Percentiles rank a stretch among this genome's conserved stretches.
Conservation (phyloP, 2,329 filamentous ascomycete genomes). For the Aspergillus neoniger region DNA sequence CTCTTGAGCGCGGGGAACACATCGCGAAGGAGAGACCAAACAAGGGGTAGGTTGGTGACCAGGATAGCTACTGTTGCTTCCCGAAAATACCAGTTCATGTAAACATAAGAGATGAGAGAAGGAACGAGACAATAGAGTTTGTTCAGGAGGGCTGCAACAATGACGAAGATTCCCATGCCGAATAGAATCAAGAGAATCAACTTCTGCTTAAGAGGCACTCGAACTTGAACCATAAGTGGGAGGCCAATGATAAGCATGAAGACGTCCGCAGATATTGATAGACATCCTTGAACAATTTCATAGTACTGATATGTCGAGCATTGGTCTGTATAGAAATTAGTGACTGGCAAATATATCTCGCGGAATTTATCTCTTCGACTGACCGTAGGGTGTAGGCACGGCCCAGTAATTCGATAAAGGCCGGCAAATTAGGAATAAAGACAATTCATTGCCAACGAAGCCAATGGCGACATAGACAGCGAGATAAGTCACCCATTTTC, state of each 20-base stretch:
- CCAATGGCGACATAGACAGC: conserved; percentile 47
- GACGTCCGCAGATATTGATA: conserved; percentile 49
- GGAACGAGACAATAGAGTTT: conserved; percentile 52
- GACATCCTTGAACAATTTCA: conserved; percentile 48
- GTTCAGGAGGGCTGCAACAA: conserved; percentile 52
- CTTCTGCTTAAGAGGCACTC: conserved; percentile 46
- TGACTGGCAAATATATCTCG: neutral
- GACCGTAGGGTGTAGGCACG: conserved; percentile 45
- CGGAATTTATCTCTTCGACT: conserved; percentile 8
- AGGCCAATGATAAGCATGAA: conserved; percentile 48
- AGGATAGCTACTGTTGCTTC: conserved; percentile 49
- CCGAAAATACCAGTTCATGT: conserved; percentile 53
- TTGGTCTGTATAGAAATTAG: conserved; percentile 34
- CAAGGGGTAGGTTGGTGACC: conserved; percentile 55
- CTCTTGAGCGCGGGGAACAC: conserved; percentile 48
- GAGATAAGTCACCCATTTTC: conserved; percentile 40
- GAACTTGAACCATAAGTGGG: conserved; percentile 45
- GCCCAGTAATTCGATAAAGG: conserved; percentile 56
- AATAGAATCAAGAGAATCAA: conserved; percentile 47
- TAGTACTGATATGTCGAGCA: conserved; percentile 49
- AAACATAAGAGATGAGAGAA: conserved; percentile 42
- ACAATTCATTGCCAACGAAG: conserved; percentile 53
- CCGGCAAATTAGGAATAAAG: conserved; percentile 54
- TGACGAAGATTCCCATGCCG: conserved; percentile 49
- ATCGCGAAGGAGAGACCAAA: conserved; percentile 55